phyloP scores from a whole-genome alignment of 2,329 filamentous ascomycete species.

The Ophiostoma perfectum region DNA sequence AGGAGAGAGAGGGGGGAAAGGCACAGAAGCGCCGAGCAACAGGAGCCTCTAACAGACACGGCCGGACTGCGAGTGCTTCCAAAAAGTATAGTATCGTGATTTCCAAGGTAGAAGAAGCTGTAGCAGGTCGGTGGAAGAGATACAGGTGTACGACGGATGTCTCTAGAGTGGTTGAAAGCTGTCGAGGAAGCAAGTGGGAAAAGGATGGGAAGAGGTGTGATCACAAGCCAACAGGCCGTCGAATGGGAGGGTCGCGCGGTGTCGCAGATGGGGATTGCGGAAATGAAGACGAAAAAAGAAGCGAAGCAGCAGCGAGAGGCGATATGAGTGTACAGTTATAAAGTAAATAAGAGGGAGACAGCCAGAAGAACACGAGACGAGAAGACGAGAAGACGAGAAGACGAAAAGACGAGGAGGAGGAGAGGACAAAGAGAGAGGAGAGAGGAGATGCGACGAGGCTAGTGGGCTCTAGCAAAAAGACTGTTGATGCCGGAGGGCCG shows the following conservation, averaged over 20 bases:
- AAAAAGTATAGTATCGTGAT: neutral
- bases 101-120: neutral
- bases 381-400: neutral
- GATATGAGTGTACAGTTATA: neutral
- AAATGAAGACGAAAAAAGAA: neutral
- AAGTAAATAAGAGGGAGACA: neutral
- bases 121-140: neutral
- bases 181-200: neutral
- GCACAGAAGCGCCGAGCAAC: neutral
- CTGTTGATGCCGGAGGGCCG: neutral
- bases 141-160: too few species aligned
- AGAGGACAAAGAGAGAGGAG: neutral
- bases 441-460: neutral
- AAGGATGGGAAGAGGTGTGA: neutral
- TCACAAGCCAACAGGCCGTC: constrained; percentile 8
- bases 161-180: neutral
- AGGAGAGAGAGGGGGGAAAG: constrained; percentile 2
- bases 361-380: neutral
- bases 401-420: neutral
- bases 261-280: constrained; percentile 9
- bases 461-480: neutral
- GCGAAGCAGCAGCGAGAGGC: neutral
- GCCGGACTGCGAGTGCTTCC: neutral
- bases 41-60: neutral
- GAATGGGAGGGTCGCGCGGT: constrained; percentile 7